Percentiles rank a stretch among this genome's conserved stretches.
These are phyloP conservation scores for Lipomyces japonicus DNA, from an alignment of 805 yeast species.

Conservation along the genomic window DNA sequence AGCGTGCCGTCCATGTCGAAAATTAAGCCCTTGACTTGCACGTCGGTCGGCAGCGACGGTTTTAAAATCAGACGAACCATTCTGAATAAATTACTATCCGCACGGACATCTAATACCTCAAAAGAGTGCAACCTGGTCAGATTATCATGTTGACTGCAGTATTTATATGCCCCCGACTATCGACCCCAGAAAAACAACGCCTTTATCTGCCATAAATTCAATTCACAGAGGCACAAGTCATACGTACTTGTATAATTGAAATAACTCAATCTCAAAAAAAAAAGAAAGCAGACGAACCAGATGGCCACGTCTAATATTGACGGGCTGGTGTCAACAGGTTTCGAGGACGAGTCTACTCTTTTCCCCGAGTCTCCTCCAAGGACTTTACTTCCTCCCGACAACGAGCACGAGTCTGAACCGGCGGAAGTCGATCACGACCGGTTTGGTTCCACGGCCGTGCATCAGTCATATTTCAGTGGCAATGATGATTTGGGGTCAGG, in stretches of 20 bases:
- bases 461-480: no score
- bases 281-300: no score
- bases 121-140: no score
- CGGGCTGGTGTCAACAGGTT: conserved; percentile 3
- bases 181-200: no score
- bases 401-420: conserved; percentile 1
- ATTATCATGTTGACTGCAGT: no score
- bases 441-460: conserved; percentile 2
- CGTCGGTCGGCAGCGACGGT: conserved; percentile 17
- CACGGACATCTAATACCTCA: no score
- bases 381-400: not conserved
- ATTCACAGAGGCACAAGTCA: no score
- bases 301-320: not conserved
- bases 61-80: conserved; percentile 23
- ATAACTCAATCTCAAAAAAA: no score
- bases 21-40: conserved; percentile 49
- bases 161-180: no score
- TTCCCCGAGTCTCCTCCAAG: conserved; percentile 7
- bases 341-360: conserved; percentile 16
- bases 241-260: no score
- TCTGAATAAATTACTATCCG: not conserved
- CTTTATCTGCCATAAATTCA: no score
- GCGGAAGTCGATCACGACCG: conserved; percentile 1
- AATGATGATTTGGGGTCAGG: conserved; percentile 26
- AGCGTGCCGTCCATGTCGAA: conserved; percentile 83